Base-by-base conservation (phyloP, 306 rosid genomes). In the Amphicarpaea edgeworthii region DNA sequence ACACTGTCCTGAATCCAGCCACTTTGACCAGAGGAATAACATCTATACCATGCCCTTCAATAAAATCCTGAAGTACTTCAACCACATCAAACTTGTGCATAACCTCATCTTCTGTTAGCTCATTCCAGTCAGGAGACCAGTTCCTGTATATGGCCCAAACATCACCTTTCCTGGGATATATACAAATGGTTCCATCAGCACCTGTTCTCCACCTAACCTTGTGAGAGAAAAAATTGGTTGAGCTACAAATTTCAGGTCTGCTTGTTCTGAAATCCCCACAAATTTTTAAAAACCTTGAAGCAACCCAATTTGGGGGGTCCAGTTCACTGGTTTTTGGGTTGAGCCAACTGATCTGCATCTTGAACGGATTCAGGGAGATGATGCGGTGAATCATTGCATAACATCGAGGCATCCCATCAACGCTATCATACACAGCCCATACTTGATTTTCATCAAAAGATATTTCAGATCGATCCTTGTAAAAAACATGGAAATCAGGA, bases 141-240 rank as follows among this genome's bases (percentile, higher is more conserved):
- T 90, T 90, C 85, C 87, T 78, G 79, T 90, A 95, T 30, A 95
- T 82, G 71, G 99, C 97, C 97, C 97, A 92, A 83, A 95, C 96
- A 70, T 95, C 96, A 23, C 97, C 97, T 72, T 85, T 92, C 73
- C 81, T 87, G 65, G 97, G 97, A 77, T 89, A 82, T 83, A 95
- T 84, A 74, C 83, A 45, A 82, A 92, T 83, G 55, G 81, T 79
- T 20, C 99, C 97, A 15, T 77, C 80, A 3, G 26, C 21, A 28
- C 92, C 86, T 85, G 88, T 83, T 24, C 81, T 84, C 93, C 93
- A 95, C 67, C 85, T 79, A 63, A 95, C 91, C 82, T 75, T 92
- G 84, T 92, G 97, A 3, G 99, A 95, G 68, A 95, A 95, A 73
- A 83, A 85, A 86, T 86, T 60, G 15, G 89, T 72, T 24, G 93